A percentile compares a stretch with the other conserved stretches of the same genome.
Conservation (phyloP, 176 grass and related monocot species). For the Aegilops sharonensis region DNA sequence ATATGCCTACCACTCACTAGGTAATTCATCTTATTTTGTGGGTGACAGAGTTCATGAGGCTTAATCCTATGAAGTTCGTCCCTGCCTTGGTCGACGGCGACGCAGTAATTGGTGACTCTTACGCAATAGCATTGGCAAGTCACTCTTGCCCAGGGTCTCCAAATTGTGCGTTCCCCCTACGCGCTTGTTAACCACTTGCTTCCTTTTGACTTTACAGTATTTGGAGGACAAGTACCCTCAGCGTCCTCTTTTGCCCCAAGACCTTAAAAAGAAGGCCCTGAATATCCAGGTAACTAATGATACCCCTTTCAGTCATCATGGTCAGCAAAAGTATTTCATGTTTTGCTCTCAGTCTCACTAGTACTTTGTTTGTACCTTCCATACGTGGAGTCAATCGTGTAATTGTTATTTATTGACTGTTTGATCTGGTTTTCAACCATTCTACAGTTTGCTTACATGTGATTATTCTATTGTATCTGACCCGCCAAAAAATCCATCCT, state of each 20-base stretch:
- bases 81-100: conserved; percentile 16
- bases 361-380: background rate
- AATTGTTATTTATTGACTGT: background rate
- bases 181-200: background rate
- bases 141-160: background rate
- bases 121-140: conserved; percentile 43
- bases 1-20: background rate
- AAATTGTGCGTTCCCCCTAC: background rate
- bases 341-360: background rate
- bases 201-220: conserved; percentile 31
- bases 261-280: conserved; percentile 45
- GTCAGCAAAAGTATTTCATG: background rate
- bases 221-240: conserved; percentile 51
- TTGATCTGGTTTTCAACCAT: background rate
- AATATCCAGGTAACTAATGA: conserved; percentile 43
- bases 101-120: conserved; percentile 38
- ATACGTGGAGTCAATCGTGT: background rate
- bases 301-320: background rate
- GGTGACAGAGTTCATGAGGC: conserved; percentile 43
- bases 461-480: background rate
- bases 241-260: conserved; percentile 39
- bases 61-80: conserved; percentile 61
- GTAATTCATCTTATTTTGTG: background rate
- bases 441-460: background rate
- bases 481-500: background rate